Base-by-base conservation (phyloP, 805 yeast genomes). In the Cyberlindnera samutprakarnensis region DNA sequence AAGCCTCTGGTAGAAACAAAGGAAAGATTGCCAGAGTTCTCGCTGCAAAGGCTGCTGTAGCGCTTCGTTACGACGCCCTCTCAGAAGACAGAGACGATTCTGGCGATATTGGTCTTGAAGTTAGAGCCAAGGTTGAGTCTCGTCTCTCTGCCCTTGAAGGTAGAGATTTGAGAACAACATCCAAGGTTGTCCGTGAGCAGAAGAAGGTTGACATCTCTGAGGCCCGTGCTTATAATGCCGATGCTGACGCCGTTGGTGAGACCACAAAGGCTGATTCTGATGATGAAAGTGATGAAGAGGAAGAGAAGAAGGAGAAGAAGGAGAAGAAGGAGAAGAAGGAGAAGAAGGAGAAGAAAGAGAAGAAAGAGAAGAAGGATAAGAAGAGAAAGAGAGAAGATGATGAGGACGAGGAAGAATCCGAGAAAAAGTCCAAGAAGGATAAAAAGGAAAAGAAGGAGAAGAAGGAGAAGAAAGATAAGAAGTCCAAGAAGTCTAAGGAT, bases 21-120 rank as follows among this genome's bases (percentile, higher is more conserved):
- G 98, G 98, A 69, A 92, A 88, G 71, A 86, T 92, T 59, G 97
- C 98, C 37, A 81, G 98, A 70, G 95, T 92, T 47, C 75, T 92
- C 44, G 98, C 98, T 50, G 97, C 97, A 38, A 92, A 92, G 70
- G 95, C 96, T 47, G 94, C 98, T 35, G 94, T 92, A 52, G 84
- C 96, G 41, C 70, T 90, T 49, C 84, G 98, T 71, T 90, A 83
- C 61, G 98, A 92, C 67, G 95, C 96, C 20, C 70, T 92, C 41
- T 81, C 96, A 44, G 98, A 92, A 68, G 97, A 92, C 52, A 78
- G 96, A 63, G 94, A 86, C 49, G 97, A 92, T 54, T 75, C 85
- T 42, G 96, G 96, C 43, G 94, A 88, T 49, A 72, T 88, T 53
- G 98, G 98, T 54, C 69, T 85, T 48, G 81, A 78, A 47, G 90